These are phyloP conservation scores for Ambrosia artemisiifolia DNA, from an alignment of 129 eudicot genomes.

Conservation along the genomic window DNA sequence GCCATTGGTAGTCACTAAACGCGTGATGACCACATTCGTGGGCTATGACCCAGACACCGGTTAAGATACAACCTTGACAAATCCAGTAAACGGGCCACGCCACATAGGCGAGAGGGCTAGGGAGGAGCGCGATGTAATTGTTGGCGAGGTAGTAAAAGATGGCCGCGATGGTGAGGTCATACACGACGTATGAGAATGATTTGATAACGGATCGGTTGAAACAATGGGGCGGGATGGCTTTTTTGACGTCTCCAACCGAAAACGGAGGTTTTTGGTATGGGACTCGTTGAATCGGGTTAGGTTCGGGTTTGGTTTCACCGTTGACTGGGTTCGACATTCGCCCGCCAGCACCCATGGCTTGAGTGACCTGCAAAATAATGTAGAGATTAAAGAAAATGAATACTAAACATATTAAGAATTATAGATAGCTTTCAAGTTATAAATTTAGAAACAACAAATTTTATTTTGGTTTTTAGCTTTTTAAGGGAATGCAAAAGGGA, in stretches of 20 bases:
- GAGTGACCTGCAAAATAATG: conserved; percentile 29
- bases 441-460: too few relatives aligned
- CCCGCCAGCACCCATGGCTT: conserved; percentile 70
- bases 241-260: conserved; percentile 55
- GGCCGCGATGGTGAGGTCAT: conserved; percentile 43
- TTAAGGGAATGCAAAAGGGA: background rate
- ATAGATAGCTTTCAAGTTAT: background rate
- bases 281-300: conserved; percentile 38
- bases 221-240: conserved; percentile 70
- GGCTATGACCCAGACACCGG: conserved; percentile 77
- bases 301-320: conserved; percentile 40
- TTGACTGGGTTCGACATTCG: conserved; percentile 38
- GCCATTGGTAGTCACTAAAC: conserved; percentile 67
- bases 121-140: conserved; percentile 50
- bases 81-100: conserved; percentile 57
- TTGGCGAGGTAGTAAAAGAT: conserved; percentile 49
- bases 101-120: conserved; percentile 36
- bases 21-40: conserved; percentile 77
- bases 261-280: conserved; percentile 52
- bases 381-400: background rate
- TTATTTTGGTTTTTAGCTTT: background rate
- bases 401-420: background rate
- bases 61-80: conserved; percentile 51
- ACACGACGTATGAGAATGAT: conserved; percentile 60
- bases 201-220: conserved; percentile 51